Conservation (phyloP, 1,284 basidiomycete species). For the Retiboletus flavoniger region DNA sequence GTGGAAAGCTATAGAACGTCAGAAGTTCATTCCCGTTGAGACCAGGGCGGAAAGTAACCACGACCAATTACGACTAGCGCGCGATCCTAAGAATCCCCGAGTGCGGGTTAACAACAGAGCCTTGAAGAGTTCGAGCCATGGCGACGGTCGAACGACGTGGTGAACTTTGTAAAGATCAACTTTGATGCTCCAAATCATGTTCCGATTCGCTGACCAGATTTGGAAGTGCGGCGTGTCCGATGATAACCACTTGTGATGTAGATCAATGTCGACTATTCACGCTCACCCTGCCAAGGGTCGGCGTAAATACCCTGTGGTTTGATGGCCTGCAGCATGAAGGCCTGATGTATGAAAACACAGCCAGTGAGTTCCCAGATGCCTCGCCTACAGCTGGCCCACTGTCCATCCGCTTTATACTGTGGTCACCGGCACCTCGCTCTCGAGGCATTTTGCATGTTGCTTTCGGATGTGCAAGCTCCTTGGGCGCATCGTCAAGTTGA, state of each 20-base stretch:
- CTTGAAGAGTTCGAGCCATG: not conserved
- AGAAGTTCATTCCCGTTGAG: constrained; percentile 7
- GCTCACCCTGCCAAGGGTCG: not conserved
- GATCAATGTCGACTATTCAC: not conserved
- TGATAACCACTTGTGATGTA: too few relatives aligned
- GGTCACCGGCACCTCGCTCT: not conserved
- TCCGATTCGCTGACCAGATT: not conserved
- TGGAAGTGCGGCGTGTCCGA: not conserved
- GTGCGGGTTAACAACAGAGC: not conserved
- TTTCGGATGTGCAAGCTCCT: constrained; percentile 18
- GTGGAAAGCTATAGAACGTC: not conserved
- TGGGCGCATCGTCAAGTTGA: constrained; percentile 11
- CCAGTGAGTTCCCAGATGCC: not conserved
- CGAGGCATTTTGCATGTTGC: constrained; percentile 10
- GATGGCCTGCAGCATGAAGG: not conserved
- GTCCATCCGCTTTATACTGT: constrained; percentile 14
- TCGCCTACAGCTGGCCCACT: constrained; percentile 7
- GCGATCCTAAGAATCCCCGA: not conserved
- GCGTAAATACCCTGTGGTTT: not conserved
- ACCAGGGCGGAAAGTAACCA: not conserved
- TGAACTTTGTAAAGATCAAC: too few relatives aligned
- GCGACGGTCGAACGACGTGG: too few relatives aligned
- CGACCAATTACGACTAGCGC: too few relatives aligned
- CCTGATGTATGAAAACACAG: constrained; percentile 12
- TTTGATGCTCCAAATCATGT: too few relatives aligned